Conservation (phyloP, 1,284 basidiomycete species). For the Cryptococcus neoformans region DNA sequence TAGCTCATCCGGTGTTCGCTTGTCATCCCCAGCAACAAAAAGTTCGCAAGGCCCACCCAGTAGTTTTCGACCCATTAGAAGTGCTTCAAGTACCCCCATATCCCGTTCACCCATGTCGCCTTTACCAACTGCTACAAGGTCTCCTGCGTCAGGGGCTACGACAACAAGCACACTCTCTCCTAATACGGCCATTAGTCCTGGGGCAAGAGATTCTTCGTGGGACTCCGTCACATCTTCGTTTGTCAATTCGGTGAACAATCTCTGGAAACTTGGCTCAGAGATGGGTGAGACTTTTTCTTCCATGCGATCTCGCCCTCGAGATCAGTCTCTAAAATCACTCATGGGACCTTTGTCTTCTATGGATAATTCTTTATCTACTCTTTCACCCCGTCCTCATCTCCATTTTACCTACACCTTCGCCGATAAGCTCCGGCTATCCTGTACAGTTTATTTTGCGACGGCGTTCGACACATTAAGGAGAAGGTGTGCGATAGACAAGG, state of each 20-base stretch:
- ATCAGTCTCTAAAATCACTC: conserved; percentile 26
- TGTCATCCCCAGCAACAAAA: not conserved
- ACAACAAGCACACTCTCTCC: not conserved
- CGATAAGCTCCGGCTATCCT: conserved; percentile 66
- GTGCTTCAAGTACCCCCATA: conserved; percentile 6
- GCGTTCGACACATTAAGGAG: conserved; percentile 66
- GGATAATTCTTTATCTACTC: conserved; percentile 21
- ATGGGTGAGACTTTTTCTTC: conserved; percentile 25
- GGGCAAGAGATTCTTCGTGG: conserved; percentile 25
- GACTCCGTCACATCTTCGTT: conserved; percentile 35
- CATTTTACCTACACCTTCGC: conserved; percentile 73
- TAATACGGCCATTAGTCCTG: not conserved
- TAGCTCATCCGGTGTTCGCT: not conserved
- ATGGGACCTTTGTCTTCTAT: conserved; percentile 21
- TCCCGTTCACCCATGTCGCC: not conserved
- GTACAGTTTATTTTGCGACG: conserved; percentile 72
- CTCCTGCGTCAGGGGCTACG: not conserved
- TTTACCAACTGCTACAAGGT: not conserved
- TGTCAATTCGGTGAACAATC: conserved; percentile 30
- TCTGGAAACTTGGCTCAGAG: conserved; percentile 27
- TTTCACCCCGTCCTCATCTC: conserved; percentile 70
- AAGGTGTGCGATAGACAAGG: conserved; percentile 64
- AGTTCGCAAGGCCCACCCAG: conserved; percentile 6
- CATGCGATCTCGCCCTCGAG: conserved; percentile 19
- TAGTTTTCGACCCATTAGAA: conserved; percentile 10